Evolutionary conservation across 768 basidiomycete species (phyloP).

Genomic region (Nidularia sp.): DNA sequence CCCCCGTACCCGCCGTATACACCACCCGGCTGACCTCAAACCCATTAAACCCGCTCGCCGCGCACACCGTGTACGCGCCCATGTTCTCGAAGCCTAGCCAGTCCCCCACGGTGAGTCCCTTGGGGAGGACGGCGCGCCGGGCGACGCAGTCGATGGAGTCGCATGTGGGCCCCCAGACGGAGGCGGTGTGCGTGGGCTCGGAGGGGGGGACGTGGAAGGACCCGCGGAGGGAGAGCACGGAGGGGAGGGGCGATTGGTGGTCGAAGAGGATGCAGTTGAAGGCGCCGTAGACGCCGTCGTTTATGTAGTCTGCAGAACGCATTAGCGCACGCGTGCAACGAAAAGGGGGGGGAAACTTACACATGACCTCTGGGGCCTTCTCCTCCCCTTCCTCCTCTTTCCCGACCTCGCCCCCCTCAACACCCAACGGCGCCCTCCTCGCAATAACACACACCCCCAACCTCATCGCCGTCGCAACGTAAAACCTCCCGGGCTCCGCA

Average conservation of each 20-base stretch:
- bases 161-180: slow-evolving; percentile 98
- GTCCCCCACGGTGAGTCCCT: slow-evolving; percentile 81
- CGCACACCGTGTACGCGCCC: slow-evolving; percentile 99
- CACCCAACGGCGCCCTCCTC: slow-evolving; percentile 1
- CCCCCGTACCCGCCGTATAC: slow-evolving; percentile 68
- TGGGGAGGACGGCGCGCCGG: slow-evolving; percentile 56
- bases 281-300: slow-evolving; percentile 97
- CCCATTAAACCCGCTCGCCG: slow-evolving; percentile 94
- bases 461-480: slow-evolving; percentile 88
- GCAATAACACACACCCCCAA: slow-evolving; percentile 94
- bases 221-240: slow-evolving; percentile 65
- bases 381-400: slow-evolving; percentile 6
- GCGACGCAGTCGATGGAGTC: slow-evolving; percentile 95
- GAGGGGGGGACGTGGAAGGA: slow-evolving; percentile 53
- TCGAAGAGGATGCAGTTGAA: slow-evolving; percentile 98
- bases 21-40: slow-evolving; percentile 77
- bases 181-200: slow-evolving; percentile 43
- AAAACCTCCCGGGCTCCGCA: slow-evolving; percentile 94
- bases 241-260: slow-evolving; percentile 77
- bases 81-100: slow-evolving; percentile 98
- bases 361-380: slow-evolving; percentile 71
- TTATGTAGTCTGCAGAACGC: slow-evolving; percentile 76
- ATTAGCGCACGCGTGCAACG: slow-evolving; percentile 37
- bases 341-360: slow-evolving; percentile 52
- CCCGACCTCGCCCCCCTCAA: neutral